Conservation (phyloP, 257 asterid species). For the Solanum lignicaule region DNA sequence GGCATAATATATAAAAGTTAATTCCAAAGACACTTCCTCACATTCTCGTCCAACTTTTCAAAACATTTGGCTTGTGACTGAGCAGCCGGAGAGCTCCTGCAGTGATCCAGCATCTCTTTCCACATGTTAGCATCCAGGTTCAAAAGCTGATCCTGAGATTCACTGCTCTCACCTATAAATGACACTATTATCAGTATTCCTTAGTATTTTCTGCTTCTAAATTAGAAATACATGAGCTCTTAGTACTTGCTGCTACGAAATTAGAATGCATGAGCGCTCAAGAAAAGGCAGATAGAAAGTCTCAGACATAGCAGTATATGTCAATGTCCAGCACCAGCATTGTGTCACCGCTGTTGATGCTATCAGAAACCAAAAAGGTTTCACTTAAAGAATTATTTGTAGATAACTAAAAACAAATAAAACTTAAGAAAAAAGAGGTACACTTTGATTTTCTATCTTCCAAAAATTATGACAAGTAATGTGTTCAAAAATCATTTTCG, state of each 20-base stretch:
- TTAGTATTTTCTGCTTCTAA: slow-evolving; percentile 12
- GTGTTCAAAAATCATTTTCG: background rate
- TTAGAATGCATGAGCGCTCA: background rate
- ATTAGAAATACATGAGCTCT: background rate
- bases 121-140: slow-evolving; percentile 38
- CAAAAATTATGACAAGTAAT: background rate
- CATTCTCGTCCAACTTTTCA: slow-evolving; percentile 17
- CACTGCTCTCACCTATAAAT: slow-evolving; percentile 34
- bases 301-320: background rate
- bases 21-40: slow-evolving; percentile 10
- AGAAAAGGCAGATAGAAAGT: background rate
- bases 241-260: background rate
- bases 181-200: background rate
- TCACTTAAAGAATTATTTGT: background rate
- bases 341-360: background rate
- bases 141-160: slow-evolving; percentile 20
- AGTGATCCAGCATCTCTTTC: slow-evolving; percentile 46
- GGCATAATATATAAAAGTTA: background rate
- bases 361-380: background rate
- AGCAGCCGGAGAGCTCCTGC: slow-evolving; percentile 18
- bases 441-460: background rate
- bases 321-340: background rate
- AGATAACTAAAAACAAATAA: background rate
- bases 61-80: slow-evolving; percentile 25
- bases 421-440: background rate